Evolutionary conservation across 352 stramenopile genomes (phyloP).

Genomic region (Phytophthora aleatoria): DNA sequence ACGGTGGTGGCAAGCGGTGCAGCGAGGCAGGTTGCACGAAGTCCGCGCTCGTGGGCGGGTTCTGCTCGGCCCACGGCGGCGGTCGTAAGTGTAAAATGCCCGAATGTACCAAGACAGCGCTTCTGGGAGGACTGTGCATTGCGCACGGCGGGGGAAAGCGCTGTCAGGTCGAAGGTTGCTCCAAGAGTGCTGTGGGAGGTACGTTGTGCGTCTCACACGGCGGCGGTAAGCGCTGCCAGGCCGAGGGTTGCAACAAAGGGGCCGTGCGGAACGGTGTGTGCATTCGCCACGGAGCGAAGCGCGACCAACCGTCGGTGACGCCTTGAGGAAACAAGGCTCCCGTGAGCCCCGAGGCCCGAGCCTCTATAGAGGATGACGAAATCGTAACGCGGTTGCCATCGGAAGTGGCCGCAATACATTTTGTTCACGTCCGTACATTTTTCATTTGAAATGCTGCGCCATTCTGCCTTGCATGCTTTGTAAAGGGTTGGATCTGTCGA

Average conservation of each 20-base stretch:
- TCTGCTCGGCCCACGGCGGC: slow-evolving; percentile 84
- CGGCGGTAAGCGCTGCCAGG: slow-evolving; percentile 74
- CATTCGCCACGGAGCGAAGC: slow-evolving; percentile 85
- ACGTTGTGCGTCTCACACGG: slow-evolving; percentile 74
- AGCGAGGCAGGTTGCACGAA: slow-evolving; percentile 76
- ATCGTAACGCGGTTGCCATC: slow-evolving; percentile 41
- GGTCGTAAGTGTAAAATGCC: slow-evolving; percentile 75
- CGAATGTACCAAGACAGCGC: slow-evolving; percentile 78
- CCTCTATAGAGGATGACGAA: slow-evolving; percentile 29
- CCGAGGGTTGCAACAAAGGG: slow-evolving; percentile 81
- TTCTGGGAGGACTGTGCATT: slow-evolving; percentile 81
- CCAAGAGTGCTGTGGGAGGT: slow-evolving; percentile 69
- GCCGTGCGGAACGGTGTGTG: slow-evolving; percentile 86
- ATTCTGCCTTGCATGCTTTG: slow-evolving; percentile 10
- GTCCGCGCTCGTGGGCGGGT: slow-evolving; percentile 80
- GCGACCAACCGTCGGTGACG: slow-evolving; percentile 39
- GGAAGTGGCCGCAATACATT: slow-evolving; percentile 45
- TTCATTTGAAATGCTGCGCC: slow-evolving; percentile 15
- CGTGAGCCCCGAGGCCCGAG: slow-evolving; percentile 14
- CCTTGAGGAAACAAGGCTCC: slow-evolving; percentile 26
- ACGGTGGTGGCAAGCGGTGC: slow-evolving; percentile 84
- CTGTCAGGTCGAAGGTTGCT: slow-evolving; percentile 70
- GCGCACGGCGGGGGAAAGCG: slow-evolving; percentile 82
- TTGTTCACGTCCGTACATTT: slow-evolving; percentile 16
- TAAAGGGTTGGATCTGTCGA: slow-evolving; percentile 7